Base-by-base conservation (phyloP, 2,329 filamentous ascomycete species). In the Macrophomina tecta region DNA sequence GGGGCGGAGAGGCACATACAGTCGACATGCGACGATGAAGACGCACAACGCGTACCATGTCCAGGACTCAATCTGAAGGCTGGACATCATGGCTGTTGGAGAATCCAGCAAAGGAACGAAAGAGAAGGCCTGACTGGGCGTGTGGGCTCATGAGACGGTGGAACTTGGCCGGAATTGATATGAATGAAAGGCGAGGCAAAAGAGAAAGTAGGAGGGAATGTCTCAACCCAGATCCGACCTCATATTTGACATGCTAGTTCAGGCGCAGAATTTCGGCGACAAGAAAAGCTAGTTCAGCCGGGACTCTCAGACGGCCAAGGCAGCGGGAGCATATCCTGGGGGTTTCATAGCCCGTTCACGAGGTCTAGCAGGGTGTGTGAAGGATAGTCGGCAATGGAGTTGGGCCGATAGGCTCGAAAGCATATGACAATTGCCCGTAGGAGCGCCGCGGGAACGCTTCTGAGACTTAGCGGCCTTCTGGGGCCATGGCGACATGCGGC, bases 1-100 rank as follows among this genome's bases (percentile, higher is more conserved):
- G 80, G 76, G 38, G 79, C 82, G 62, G 67, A 45, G 55, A 77
- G 72, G 71, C 73, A 69, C 34, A 79, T 77, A 64, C 62, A 64
- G 32, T 55, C 62, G 36, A 11, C 63, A 68, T 18, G 23, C 49
- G 7, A 68, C 65, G 66, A 83, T 79, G 6, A 75, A 69, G 5
- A 81, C 65, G 4, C 79, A 80, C 56, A 80, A 73, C 18, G 75
- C 75, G 69, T 76, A 83, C 81, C 81, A 83, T 46, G 81, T 80
- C 81, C 81, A 83, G 62, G 78, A 80, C 71, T 83, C 81, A 46
- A 78, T 74, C 28, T 73, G 73, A 55, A 82, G 78, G 58, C 16
- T 30, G 32, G 58, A 62, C 58, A 62, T 62, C 30, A 18, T 36
- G 32, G 18, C 46, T 51, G 51, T 23, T 40, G 11, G 23, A 16